Evolutionary conservation across 2,329 filamentous ascomycete species (phyloP).

Genomic region (Incumbomyces delicatus): DNA sequence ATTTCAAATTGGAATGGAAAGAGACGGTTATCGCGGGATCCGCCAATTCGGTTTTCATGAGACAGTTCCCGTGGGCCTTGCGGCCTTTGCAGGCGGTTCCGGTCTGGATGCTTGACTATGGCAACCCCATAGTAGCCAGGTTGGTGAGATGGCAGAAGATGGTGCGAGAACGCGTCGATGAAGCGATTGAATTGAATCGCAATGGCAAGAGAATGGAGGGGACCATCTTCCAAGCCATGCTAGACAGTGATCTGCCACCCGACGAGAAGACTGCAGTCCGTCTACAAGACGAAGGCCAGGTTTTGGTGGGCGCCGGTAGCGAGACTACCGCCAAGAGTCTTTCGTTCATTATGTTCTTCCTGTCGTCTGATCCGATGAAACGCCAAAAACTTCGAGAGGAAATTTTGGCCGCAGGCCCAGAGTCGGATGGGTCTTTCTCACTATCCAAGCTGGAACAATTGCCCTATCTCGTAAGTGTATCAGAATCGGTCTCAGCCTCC

Average conservation of each 20-base stretch:
- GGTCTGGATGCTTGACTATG: not conserved
- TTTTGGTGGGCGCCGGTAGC: slow-evolving; percentile 26
- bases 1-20: not conserved
- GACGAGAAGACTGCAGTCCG: slow-evolving; percentile 23
- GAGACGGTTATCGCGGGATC: slow-evolving; percentile 12
- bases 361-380: slow-evolving; percentile 13
- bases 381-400: slow-evolving; percentile 11
- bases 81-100: not conserved
- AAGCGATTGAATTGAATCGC: slow-evolving; percentile 10
- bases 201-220: slow-evolving; percentile 8
- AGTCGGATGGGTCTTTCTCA: not conserved
- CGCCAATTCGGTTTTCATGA: slow-evolving; percentile 9
- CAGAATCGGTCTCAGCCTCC: not conserved
- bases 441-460: slow-evolving; percentile 22
- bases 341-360: slow-evolving; percentile 24
- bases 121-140: not conserved
- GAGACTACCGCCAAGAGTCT: slow-evolving; percentile 24
- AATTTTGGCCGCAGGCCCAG: not conserved
- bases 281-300: slow-evolving; percentile 24
- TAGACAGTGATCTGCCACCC: slow-evolving; percentile 22
- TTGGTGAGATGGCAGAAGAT: slow-evolving; percentile 6
- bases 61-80: slow-evolving; percentile 3
- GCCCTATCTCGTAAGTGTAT: slow-evolving; percentile 18
- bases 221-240: slow-evolving; percentile 23
- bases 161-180: slow-evolving; percentile 3